A percentile compares a stretch with the other conserved stretches of the same genome.
Conservation (phyloP, 495 filamentous ascomycete species). For the Daldinia bambusicola region DNA sequence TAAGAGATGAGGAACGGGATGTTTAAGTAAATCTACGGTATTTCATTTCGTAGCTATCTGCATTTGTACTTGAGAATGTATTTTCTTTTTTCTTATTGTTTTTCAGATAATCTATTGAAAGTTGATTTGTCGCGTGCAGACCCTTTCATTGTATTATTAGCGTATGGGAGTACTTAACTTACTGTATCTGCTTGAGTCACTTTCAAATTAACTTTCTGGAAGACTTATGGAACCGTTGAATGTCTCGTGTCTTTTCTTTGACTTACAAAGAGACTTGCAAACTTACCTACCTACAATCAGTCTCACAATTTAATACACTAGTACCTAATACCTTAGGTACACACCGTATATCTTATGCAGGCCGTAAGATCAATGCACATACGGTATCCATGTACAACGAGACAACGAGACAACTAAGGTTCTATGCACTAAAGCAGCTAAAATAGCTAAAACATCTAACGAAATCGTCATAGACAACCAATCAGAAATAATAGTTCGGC, state of each 20-base stretch:
- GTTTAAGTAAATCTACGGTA: neutral
- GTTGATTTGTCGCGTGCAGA: neutral
- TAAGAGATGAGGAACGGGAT: constrained; percentile 10
- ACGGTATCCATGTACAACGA: neutral
- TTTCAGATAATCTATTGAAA: neutral
- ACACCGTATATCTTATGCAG: constrained; percentile 3
- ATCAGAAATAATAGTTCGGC: constrained; percentile 23
- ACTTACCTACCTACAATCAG: no score
- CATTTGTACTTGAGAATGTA: no score
- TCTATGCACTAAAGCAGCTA: constrained; percentile 26
- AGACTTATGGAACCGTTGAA: constrained; percentile 2
- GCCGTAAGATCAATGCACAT: neutral
- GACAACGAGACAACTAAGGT: neutral
- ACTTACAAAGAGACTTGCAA: neutral
- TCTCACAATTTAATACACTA: neutral
- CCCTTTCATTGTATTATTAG: neutral
- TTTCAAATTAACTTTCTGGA: neutral
- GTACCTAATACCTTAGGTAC: neutral
- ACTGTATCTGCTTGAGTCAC: no score
- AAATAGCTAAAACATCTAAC: constrained; percentile 24
- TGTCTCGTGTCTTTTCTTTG: neutral
- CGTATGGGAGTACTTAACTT: no score
- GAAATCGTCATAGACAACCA: constrained; percentile 38
- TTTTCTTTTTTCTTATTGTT: neutral
- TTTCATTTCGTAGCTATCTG: neutral